These are phyloP conservation scores for Flaveria bidentis DNA, from an alignment of 129 eudicot genomes.

Conservation along the genomic window DNA sequence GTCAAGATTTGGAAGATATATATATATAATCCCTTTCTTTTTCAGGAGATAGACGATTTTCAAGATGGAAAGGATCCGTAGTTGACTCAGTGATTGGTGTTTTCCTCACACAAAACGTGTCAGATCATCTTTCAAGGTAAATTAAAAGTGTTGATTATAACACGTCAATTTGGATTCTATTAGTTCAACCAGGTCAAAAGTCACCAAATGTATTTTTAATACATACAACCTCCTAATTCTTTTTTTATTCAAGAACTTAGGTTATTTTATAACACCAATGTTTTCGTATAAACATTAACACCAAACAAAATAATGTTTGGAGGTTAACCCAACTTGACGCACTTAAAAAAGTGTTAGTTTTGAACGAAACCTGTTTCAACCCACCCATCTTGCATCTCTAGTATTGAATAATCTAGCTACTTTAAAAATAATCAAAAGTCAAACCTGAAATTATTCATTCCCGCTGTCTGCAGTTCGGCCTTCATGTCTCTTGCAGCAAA, in stretches of 20 bases:
- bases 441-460: conserved; percentile 15
- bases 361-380: not conserved
- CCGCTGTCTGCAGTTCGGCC: conserved; percentile 71
- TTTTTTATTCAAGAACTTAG: conserved; percentile 6
- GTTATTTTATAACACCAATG: not conserved
- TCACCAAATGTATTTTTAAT: conserved; percentile 3
- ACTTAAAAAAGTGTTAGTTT: not conserved
- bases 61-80: conserved; percentile 92
- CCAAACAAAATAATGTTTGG: not conserved
- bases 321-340: not conserved
- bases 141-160: conserved; percentile 8
- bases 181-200: not conserved
- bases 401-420: conserved; percentile 1
- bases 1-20: conserved; percentile 5
- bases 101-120: conserved; percentile 84
- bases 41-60: conserved; percentile 83
- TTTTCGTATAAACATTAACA: not conserved
- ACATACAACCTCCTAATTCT: not conserved
- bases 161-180: not conserved
- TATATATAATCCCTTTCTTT: not conserved
- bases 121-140: conserved; percentile 94
- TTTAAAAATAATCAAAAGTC: not conserved
- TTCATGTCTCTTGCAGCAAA: conserved; percentile 84
- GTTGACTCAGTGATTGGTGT: conserved; percentile 96
- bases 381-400: not conserved